Evolutionary conservation across 768 basidiomycete genomes (phyloP).

Genomic region (Termitomyces titanicus): DNA sequence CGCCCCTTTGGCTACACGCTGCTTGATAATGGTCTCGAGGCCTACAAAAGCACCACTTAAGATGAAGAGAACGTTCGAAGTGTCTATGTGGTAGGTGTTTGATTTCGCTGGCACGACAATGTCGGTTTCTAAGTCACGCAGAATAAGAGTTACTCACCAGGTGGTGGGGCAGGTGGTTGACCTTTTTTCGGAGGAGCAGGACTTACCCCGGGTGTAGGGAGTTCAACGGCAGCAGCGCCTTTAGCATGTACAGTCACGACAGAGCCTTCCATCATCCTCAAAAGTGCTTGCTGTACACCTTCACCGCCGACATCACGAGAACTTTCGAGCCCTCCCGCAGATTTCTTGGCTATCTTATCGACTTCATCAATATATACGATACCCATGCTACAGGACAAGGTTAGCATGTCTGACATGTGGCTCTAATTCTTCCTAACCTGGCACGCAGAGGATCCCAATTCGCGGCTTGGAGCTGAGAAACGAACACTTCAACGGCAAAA

Average conservation of each 20-base stretch:
- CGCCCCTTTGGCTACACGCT: constrained; percentile 82
- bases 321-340: constrained; percentile 56
- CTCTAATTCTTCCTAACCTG: constrained; percentile 42
- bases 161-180: constrained; percentile 36
- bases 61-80: constrained; percentile 91
- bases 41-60: constrained; percentile 95
- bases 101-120: constrained; percentile 39
- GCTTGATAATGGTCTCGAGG: constrained; percentile 75
- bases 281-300: constrained; percentile 90
- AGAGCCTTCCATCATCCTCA: constrained; percentile 94
- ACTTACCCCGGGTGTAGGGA: constrained; percentile 35
- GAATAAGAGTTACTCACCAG: constrained; percentile 24
- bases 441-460: constrained; percentile 86
- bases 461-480: constrained; percentile 76
- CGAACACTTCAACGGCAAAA: background rate
- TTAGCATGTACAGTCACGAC: constrained; percentile 79
- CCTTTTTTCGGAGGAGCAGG: constrained; percentile 48
- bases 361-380: constrained; percentile 97
- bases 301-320: constrained; percentile 91
- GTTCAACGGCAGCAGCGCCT: constrained; percentile 44
- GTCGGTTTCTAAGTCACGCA: background rate
- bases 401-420: background rate
- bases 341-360: constrained; percentile 84
- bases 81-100: constrained; percentile 77
- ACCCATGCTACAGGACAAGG: constrained; percentile 57